phyloP scores from a whole-genome alignment of 192 early-diverging fungal genomes.

The Mortierella alpina region DNA sequence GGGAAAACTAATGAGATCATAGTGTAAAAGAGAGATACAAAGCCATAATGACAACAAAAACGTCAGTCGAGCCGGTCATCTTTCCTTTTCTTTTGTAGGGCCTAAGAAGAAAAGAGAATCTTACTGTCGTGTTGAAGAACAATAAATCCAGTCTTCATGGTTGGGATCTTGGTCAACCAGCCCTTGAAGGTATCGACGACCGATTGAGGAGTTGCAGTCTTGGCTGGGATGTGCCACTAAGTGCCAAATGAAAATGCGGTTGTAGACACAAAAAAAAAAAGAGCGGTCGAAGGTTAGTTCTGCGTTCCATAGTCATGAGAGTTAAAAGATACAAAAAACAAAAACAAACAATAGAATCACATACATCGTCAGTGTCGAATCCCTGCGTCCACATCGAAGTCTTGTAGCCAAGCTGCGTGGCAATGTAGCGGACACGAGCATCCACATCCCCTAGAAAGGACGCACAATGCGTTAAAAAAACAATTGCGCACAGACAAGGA shows the following conservation, averaged over 20 bases:
- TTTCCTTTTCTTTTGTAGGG: background rate
- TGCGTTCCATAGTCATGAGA: background rate
- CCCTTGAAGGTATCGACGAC: slow-evolving; percentile 35
- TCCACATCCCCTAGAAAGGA: slow-evolving; percentile 56
- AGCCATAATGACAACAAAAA: background rate
- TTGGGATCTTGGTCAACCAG: slow-evolving; percentile 56
- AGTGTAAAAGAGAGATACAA: background rate
- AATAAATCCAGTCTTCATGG: slow-evolving; percentile 56
- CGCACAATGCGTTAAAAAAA: background rate
- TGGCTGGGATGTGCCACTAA: slow-evolving; percentile 37
- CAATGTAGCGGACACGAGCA: slow-evolving; percentile 60
- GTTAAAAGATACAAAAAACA: background rate
- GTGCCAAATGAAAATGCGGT: too few species aligned
- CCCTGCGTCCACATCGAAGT: slow-evolving; percentile 59
- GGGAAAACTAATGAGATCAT: slow-evolving; percentile 28
- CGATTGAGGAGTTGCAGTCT: slow-evolving; percentile 27
- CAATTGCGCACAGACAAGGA: too few species aligned
- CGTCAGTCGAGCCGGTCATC: too few species aligned
- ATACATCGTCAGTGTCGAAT: slow-evolving; percentile 63
- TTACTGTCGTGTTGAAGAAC: slow-evolving; percentile 62
- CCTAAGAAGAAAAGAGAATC: background rate
- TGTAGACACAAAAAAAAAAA: background rate
- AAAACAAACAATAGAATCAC: background rate
- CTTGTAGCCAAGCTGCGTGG: slow-evolving; percentile 56
- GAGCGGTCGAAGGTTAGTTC: background rate